These are phyloP conservation scores for Phalaenopsis aphrodite DNA, from an alignment of 106 monocot genomes.

Conservation along the genomic window DNA sequence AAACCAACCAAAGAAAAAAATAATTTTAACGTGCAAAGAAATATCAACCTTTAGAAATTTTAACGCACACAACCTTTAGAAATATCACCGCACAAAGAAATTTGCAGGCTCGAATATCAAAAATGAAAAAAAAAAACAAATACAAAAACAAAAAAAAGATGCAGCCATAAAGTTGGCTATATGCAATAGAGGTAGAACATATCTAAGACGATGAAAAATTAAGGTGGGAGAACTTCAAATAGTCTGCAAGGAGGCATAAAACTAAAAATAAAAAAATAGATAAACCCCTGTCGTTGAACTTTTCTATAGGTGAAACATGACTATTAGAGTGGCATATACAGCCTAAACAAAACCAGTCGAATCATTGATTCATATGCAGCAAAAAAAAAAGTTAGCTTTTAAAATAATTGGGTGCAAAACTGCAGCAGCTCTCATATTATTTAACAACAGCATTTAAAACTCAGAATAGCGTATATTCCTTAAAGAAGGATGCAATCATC, in stretches of 20 bases:
- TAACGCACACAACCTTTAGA: too few species aligned
- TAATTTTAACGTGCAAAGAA: background rate
- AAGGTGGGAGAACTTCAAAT: background rate
- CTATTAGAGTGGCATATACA: background rate
- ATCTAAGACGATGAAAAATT: background rate
- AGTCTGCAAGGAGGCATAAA: background rate
- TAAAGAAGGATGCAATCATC: constrained; percentile 18
- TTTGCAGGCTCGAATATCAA: background rate
- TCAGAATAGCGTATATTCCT: constrained; percentile 44
- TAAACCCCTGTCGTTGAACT: background rate
- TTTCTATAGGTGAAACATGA: background rate
- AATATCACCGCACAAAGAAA: background rate
- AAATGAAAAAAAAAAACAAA: too few species aligned
- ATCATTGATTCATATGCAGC: too few species aligned
- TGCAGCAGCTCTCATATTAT: constrained; percentile 28
- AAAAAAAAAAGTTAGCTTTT: background rate
- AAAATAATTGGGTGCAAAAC: background rate
- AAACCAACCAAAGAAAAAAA: background rate
- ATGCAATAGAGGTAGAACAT: background rate
- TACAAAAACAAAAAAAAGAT: too few species aligned
- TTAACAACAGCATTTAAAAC: background rate
- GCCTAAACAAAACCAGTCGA: too few species aligned
- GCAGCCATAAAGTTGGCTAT: background rate
- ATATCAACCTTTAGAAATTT: too few species aligned
- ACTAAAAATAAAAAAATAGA: background rate